These are phyloP conservation scores for Gillenia trifoliata DNA, from an alignment of 306 rosid species.

Conservation along the genomic window DNA sequence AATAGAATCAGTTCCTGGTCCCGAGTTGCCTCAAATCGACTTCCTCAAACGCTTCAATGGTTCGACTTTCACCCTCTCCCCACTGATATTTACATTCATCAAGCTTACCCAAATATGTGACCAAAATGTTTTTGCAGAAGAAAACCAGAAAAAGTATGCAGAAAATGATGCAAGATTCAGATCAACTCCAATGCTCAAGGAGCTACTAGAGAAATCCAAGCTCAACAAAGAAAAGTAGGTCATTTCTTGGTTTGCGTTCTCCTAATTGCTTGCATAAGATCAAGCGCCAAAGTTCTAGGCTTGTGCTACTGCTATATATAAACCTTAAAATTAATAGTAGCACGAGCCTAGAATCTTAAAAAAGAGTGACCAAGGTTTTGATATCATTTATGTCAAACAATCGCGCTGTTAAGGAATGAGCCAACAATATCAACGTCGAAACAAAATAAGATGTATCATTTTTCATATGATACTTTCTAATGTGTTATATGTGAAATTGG, in stretches of 20 bases:
- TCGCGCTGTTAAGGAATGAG: neutral
- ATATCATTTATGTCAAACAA: neutral
- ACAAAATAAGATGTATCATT: neutral
- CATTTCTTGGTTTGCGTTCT: neutral
- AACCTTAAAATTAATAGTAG: neutral
- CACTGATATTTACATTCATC: neutral
- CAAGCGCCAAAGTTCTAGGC: neutral
- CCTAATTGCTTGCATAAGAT: neutral
- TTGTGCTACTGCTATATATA: neutral
- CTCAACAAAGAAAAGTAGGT: slow-evolving; percentile 79
- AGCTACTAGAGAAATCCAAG: slow-evolving; percentile 72
- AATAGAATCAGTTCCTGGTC: slow-evolving; percentile 86
- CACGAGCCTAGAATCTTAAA: neutral
- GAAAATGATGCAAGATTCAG: slow-evolving; percentile 74
- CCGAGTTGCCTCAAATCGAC: slow-evolving; percentile 76
- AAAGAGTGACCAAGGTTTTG: neutral
- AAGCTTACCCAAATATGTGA: neutral
- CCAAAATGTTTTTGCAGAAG: slow-evolving; percentile 47
- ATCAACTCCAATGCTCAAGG: slow-evolving; percentile 62
- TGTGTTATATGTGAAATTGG: neutral
- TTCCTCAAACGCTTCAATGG: slow-evolving; percentile 69
- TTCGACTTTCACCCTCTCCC: slow-evolving; percentile 20
- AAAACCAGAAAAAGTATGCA: slow-evolving; percentile 81
- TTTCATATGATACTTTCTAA: neutral
- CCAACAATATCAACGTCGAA: neutral